Conservation (phyloP, 2,329 filamentous ascomycete genomes). For the Dactylella cylindrospora region DNA sequence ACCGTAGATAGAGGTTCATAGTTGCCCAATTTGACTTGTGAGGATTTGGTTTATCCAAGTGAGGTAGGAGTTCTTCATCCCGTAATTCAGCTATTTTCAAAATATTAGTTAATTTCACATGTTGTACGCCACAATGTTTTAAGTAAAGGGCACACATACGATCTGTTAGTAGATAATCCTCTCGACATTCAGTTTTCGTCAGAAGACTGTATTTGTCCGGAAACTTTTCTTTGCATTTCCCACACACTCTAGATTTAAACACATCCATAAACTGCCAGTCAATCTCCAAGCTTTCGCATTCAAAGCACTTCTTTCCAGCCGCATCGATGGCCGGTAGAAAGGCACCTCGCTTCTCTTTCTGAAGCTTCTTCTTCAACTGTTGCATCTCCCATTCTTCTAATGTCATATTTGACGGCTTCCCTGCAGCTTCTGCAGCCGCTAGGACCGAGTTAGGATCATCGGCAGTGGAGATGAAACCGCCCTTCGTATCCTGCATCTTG, state of each 20-base stretch:
- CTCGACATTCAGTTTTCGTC: slow-evolving; percentile 93
- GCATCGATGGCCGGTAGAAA: slow-evolving; percentile 81
- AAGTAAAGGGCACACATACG: slow-evolving; percentile 61
- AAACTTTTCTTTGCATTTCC: slow-evolving; percentile 79
- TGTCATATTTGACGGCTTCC: slow-evolving; percentile 84
- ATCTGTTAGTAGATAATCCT: slow-evolving; percentile 94
- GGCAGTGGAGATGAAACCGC: slow-evolving; percentile 84
- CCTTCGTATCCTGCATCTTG: slow-evolving; percentile 97
- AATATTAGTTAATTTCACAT: too few relatives aligned
- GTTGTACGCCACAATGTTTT: too few relatives aligned
- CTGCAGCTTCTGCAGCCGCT: slow-evolving; percentile 59
- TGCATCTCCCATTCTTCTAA: slow-evolving; percentile 89
- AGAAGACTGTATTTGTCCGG: slow-evolving; percentile 93
- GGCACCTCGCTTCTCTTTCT: slow-evolving; percentile 72
- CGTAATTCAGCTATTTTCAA: slow-evolving; percentile 73
- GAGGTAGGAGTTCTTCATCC: slow-evolving; percentile 81
- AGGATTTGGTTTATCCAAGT: slow-evolving; percentile 85
- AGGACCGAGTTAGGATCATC: slow-evolving; percentile 84
- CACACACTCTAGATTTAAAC: slow-evolving; percentile 74
- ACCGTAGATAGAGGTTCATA: slow-evolving; percentile 96
- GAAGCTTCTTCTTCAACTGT: slow-evolving; percentile 66
- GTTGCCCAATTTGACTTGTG: slow-evolving; percentile 96
- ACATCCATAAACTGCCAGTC: slow-evolving; percentile 94
- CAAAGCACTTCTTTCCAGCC: slow-evolving; percentile 73
- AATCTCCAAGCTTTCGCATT: slow-evolving; percentile 82